These are phyloP conservation scores for Trichoderma erinaceum DNA, from an alignment of 495 filamentous ascomycete species.

Conservation along the genomic window DNA sequence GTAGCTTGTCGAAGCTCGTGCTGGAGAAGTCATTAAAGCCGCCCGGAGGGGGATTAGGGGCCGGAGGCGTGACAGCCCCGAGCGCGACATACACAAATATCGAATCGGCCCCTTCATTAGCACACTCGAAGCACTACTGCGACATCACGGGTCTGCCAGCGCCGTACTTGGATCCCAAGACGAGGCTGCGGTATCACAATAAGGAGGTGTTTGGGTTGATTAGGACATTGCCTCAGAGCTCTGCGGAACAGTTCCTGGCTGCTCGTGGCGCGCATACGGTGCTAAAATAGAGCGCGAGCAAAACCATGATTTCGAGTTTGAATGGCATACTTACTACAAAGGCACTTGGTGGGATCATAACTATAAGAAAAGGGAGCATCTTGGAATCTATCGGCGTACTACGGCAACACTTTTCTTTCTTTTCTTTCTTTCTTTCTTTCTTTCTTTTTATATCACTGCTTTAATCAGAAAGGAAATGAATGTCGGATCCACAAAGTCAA, in stretches of 20 bases:
- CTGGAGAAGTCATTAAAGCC: conserved; percentile 57
- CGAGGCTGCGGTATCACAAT: conserved; percentile 80
- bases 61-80: conserved; percentile 44
- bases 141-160: conserved; percentile 88
- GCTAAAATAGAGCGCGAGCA: conserved; percentile 53
- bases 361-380: background rate
- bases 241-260: conserved; percentile 81
- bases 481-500: conserved; percentile 82
- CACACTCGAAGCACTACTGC: conserved; percentile 77
- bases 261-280: conserved; percentile 87
- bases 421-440: no score
- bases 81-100: conserved; percentile 91
- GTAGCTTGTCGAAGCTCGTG: conserved; percentile 77
- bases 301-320: background rate
- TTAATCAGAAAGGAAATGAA: conserved; percentile 20
- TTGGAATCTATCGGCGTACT: conserved; percentile 4
- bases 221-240: conserved; percentile 65
- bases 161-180: conserved; percentile 90
- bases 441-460: background rate
- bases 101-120: conserved; percentile 79
- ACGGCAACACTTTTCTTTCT: background rate
- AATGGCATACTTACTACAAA: background rate
- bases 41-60: conserved; percentile 27
- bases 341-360: background rate
- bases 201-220: conserved; percentile 82